phyloP scores from a whole-genome alignment of 805 yeast species.

The Spathaspora arborariae region DNA sequence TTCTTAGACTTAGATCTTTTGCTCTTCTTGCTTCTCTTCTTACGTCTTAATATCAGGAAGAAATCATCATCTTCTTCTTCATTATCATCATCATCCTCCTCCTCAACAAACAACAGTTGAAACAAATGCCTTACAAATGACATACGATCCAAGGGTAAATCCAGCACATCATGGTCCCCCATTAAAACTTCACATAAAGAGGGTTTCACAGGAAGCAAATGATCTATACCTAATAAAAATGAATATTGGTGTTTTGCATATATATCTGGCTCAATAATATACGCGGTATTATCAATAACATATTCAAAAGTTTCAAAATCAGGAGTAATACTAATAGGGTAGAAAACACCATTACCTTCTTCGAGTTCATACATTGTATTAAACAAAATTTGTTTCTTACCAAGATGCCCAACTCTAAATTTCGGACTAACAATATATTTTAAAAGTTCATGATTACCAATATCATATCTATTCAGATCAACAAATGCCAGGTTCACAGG shows the following conservation, averaged over 20 bases:
- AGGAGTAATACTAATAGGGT: constrained; percentile 22
- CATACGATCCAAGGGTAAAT: constrained; percentile 11
- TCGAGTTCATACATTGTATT: constrained; percentile 24
- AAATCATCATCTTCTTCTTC: neutral
- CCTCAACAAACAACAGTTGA: constrained; percentile 20
- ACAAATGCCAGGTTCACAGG: constrained; percentile 78
- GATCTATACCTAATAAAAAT: constrained; percentile 61
- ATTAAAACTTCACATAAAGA: constrained; percentile 34
- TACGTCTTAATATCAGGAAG: constrained; percentile 1
- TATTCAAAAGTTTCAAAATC: constrained; percentile 24
- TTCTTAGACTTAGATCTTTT: neutral
- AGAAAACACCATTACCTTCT: constrained; percentile 11
- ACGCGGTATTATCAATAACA: constrained; percentile 40
- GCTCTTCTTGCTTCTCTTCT: neutral
- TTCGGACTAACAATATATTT: constrained; percentile 33
- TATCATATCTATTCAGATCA: constrained; percentile 8
- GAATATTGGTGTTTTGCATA: constrained; percentile 62
- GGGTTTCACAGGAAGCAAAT: constrained; percentile 35
- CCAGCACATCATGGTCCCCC: neutral
- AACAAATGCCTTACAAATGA: constrained; percentile 25
- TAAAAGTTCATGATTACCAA: constrained; percentile 12
- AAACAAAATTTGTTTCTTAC: constrained; percentile 19
- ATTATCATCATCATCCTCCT: neutral
- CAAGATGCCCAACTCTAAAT: constrained; percentile 29
- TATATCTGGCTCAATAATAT: constrained; percentile 56